Percentiles rank a stretch among this genome's conserved stretches.
Evolutionary conservation across 2,329 filamentous ascomycete genomes (phyloP).

Genomic region (Ophiostoma australiae): DNA sequence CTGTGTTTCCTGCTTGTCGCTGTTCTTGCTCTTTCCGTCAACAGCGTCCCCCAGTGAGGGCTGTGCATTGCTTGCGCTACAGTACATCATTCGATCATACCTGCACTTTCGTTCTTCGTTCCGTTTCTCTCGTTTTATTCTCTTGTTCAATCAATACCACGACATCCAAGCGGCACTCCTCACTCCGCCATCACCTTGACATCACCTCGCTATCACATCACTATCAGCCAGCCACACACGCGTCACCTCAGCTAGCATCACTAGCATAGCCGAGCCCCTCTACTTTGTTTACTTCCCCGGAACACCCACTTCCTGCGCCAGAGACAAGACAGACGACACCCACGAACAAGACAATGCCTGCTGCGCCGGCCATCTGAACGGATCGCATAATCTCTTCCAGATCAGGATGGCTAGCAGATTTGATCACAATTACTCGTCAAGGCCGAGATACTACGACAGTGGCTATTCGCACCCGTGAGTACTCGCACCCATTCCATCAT

Average conservation of each 20-base stretch:
- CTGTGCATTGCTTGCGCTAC: conserved; percentile 17
- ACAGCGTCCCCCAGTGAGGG: conserved; percentile 3
- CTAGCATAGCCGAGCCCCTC: conserved; percentile 1
- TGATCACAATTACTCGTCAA: conserved; percentile 16
- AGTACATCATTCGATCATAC: conserved; percentile 10
- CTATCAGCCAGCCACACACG: neutral
- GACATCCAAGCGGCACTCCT: neutral
- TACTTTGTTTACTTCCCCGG: conserved; percentile 12
- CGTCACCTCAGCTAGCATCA: neutral
- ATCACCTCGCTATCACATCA: neutral
- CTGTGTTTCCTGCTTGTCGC: neutral
- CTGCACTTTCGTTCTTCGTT: neutral
- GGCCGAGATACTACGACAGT: conserved; percentile 19
- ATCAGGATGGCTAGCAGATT: conserved; percentile 21
- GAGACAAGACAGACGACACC: conserved; percentile 9
- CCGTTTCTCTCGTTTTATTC: neutral
- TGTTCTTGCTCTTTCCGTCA: neutral
- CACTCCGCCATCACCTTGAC: neutral
- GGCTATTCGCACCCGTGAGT: conserved; percentile 22
- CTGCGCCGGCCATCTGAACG: conserved; percentile 19
- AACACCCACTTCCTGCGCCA: neutral
- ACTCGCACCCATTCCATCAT: neutral
- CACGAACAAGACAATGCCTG: conserved; percentile 20
- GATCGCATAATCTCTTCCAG: neutral
- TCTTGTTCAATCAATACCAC: neutral